Evolutionary conservation across 768 basidiomycete genomes (phyloP).

Genomic region (Mycena alexandri): DNA sequence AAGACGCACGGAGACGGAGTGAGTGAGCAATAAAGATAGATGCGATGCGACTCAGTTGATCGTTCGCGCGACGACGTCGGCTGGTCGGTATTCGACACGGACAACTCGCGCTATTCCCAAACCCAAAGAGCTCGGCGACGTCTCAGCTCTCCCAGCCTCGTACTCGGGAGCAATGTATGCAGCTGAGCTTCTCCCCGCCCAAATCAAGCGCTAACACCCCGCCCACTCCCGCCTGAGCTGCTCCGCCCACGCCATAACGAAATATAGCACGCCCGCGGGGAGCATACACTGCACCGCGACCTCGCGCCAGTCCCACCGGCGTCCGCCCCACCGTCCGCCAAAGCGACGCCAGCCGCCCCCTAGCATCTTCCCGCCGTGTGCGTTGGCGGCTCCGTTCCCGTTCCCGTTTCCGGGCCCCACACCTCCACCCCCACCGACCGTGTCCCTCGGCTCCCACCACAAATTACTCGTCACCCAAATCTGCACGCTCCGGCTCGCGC

Average conservation of each 20-base stretch:
- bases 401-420: constrained; percentile 26
- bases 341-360: constrained; percentile 56
- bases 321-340: constrained; percentile 66
- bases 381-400: background rate
- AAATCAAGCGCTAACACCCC: constrained; percentile 1
- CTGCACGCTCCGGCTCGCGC: constrained; percentile 84
- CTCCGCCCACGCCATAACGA: constrained; percentile 84
- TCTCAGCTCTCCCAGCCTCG: too few species aligned
- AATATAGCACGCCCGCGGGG: constrained; percentile 81
- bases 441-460: constrained; percentile 58
- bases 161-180: too few species aligned
- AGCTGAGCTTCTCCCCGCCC: too few species aligned
- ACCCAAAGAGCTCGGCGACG: too few species aligned
- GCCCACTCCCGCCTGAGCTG: constrained; percentile 62
- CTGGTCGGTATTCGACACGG: too few species aligned
- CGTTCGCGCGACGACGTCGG: too few species aligned
- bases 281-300: constrained; percentile 78
- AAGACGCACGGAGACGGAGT: constrained; percentile 5
- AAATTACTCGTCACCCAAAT: constrained; percentile 98
- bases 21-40: constrained; percentile 7
- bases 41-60: too few species aligned
- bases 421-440: background rate
- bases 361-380: constrained; percentile 1
- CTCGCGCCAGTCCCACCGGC: constrained; percentile 86
- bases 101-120: too few species aligned